Percentiles rank a stretch among this genome's conserved stretches.
phyloP scores from a whole-genome alignment of 75 land plant species.

The Chamaecyparis obtusa region DNA sequence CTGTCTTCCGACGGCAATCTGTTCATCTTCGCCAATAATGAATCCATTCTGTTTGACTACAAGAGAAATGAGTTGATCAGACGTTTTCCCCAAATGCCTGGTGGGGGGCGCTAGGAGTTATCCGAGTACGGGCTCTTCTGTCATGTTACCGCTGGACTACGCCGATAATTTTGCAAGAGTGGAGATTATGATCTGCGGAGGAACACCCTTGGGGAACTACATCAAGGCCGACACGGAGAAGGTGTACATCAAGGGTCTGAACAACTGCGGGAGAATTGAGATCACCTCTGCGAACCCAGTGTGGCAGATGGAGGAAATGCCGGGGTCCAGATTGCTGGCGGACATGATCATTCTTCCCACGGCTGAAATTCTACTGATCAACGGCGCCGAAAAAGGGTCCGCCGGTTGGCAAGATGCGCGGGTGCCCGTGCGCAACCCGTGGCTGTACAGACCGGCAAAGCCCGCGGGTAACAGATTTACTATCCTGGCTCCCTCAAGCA shows the following conservation, averaged over 20 bases:
- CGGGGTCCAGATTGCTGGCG: slow-evolving; percentile 58
- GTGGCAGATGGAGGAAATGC: slow-evolving; percentile 75
- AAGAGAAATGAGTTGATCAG: slow-evolving; percentile 18
- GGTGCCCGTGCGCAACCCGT: slow-evolving; percentile 44
- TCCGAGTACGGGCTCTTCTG: slow-evolving; percentile 46
- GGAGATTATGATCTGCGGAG: slow-evolving; percentile 52
- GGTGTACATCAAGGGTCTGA: slow-evolving; percentile 25
- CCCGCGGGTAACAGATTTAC: slow-evolving; percentile 18
- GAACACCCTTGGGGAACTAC: slow-evolving; percentile 22
- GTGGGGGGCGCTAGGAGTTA: slow-evolving; percentile 41
- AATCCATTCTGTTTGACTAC: slow-evolving; percentile 59
- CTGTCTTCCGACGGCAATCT: slow-evolving; percentile 37
- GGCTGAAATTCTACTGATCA: slow-evolving; percentile 68
- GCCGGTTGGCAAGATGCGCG: slow-evolving; percentile 61
- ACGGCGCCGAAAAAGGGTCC: slow-evolving; percentile 51
- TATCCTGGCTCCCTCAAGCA: slow-evolving; percentile 18
- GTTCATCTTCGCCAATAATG: slow-evolving; percentile 52
- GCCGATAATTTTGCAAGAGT: slow-evolving; percentile 23
- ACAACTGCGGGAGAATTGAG: slow-evolving; percentile 49
- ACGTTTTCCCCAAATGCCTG: slow-evolving; percentile 36
- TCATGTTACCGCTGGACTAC: slow-evolving; percentile 34
- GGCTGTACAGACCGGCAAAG: slow-evolving; percentile 27
- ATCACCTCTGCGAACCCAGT: slow-evolving; percentile 48
- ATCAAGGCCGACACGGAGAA: neutral
- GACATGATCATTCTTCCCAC: slow-evolving; percentile 75